These are phyloP conservation scores for Exserohilum rostratum DNA, from an alignment of 2,329 filamentous ascomycete genomes.

Conservation along the genomic window DNA sequence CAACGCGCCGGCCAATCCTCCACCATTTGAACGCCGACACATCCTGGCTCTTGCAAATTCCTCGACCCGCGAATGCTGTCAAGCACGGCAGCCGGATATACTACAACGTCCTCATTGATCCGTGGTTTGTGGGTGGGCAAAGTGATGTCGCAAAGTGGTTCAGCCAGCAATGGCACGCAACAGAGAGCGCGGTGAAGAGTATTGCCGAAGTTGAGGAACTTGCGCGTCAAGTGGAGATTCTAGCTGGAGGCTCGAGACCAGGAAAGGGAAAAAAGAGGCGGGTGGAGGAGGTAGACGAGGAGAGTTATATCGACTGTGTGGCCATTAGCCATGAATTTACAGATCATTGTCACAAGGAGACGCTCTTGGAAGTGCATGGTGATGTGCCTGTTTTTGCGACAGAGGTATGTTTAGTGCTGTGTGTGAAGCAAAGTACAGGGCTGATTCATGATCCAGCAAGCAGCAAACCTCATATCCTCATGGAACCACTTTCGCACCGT, in stretches of 20 bases:
- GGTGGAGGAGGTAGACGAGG: conserved; percentile 21
- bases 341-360: conserved; percentile 69
- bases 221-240: conserved; percentile 57
- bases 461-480: conserved; percentile 60
- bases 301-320: conserved; percentile 62
- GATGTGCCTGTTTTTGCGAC: conserved; percentile 66
- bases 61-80: conserved; percentile 56
- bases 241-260: conserved; percentile 40
- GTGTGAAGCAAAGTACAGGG: no score
- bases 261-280: conserved; percentile 16
- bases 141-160: conserved; percentile 69
- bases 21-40: conserved; percentile 72
- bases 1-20: conserved; percentile 59
- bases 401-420: no score
- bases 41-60: conserved; percentile 70
- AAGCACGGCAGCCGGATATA: conserved; percentile 56
- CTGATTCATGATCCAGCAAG: no score
- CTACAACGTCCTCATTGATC: conserved; percentile 70
- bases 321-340: conserved; percentile 70
- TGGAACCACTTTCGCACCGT: conserved; percentile 68
- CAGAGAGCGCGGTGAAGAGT: conserved; percentile 59
- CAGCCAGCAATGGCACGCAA: conserved; percentile 68
- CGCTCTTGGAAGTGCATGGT: conserved; percentile 61
- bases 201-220: conserved; percentile 62
- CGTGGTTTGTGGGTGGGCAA: conserved; percentile 68